These are phyloP conservation scores for Parasarocladium wereldwijsianum DNA, from an alignment of 2,329 filamentous ascomycete species.

Conservation along the genomic window DNA sequence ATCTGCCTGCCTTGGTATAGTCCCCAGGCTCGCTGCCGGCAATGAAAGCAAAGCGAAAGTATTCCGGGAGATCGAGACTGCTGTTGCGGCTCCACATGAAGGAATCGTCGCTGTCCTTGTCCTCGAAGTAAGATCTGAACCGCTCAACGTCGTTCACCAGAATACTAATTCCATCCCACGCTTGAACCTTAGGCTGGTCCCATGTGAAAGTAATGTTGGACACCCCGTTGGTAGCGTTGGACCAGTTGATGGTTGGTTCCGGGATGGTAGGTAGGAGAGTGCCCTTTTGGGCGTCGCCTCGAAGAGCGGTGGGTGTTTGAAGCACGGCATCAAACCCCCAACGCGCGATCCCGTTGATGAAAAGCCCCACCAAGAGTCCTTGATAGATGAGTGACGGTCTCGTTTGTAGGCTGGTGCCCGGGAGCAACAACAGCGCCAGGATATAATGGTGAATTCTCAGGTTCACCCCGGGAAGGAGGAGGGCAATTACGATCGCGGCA, in stretches of 20 bases:
- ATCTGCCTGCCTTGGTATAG: constrained; percentile 62
- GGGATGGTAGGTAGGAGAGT: constrained; percentile 43
- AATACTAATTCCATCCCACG: constrained; percentile 63
- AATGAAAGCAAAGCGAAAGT: constrained; percentile 67
- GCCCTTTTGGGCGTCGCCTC: constrained; percentile 49
- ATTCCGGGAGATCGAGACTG: constrained; percentile 40
- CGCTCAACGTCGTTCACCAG: constrained; percentile 78
- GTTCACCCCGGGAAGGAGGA: constrained; percentile 61
- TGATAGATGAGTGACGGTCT: constrained; percentile 76
- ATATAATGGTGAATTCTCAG: constrained; percentile 94
- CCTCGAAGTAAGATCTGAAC: constrained; percentile 56
- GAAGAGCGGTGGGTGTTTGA: constrained; percentile 62
- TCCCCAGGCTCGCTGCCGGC: constrained; percentile 49
- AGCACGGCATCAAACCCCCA: constrained; percentile 90
- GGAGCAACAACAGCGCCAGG: constrained; percentile 69
- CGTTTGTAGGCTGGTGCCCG: constrained; percentile 80
- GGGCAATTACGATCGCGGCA: constrained; percentile 49
- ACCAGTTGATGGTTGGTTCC: constrained; percentile 30
- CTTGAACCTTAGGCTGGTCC: constrained; percentile 26
- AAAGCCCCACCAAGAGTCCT: constrained; percentile 76
- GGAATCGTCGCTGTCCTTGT: constrained; percentile 21
- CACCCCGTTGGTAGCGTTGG: constrained; percentile 19
- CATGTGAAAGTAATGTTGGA: constrained; percentile 53
- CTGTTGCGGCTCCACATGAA: constrained; percentile 47
- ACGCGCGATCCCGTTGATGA: constrained; percentile 83